These are phyloP conservation scores for Cyberlindnera petersonii DNA, from an alignment of 805 yeast genomes.

Conservation along the genomic window DNA sequence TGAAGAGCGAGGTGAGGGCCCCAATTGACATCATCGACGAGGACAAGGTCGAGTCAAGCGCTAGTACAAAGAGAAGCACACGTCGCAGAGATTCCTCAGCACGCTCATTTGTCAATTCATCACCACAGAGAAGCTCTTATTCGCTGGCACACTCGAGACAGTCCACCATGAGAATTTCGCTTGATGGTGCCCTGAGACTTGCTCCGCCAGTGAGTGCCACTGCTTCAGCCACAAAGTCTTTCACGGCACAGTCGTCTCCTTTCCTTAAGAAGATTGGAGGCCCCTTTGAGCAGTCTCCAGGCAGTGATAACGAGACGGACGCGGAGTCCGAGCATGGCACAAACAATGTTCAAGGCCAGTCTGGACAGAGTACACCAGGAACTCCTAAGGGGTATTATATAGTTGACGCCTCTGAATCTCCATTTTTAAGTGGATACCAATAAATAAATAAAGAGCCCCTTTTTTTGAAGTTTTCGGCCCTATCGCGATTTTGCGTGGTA, in stretches of 20 bases:
- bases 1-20: not conserved
- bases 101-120: too few species aligned
- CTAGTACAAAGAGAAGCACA: conserved; percentile 1
- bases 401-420: conserved; percentile 12
- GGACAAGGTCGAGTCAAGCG: not conserved
- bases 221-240: not conserved
- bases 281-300: conserved; percentile 12
- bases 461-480: too few species aligned
- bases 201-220: conserved; percentile 4
- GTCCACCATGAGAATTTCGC: conserved; percentile 1
- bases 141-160: conserved; percentile 4
- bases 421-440: conserved; percentile 18
- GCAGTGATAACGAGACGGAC: not conserved
- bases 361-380: too few species aligned
- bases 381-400: conserved; percentile 21
- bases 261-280: conserved; percentile 15
- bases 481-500: not conserved
- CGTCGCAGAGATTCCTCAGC: too few species aligned
- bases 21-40: too few species aligned
- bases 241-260: conserved; percentile 8
- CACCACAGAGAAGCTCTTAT: not conserved
- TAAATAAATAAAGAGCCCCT: too few species aligned
- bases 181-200: conserved; percentile 4
- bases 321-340: not conserved
- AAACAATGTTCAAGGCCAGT: too few species aligned